Base-by-base conservation (phyloP, 768 basidiomycete genomes). In the Agaricus subrufescens region DNA sequence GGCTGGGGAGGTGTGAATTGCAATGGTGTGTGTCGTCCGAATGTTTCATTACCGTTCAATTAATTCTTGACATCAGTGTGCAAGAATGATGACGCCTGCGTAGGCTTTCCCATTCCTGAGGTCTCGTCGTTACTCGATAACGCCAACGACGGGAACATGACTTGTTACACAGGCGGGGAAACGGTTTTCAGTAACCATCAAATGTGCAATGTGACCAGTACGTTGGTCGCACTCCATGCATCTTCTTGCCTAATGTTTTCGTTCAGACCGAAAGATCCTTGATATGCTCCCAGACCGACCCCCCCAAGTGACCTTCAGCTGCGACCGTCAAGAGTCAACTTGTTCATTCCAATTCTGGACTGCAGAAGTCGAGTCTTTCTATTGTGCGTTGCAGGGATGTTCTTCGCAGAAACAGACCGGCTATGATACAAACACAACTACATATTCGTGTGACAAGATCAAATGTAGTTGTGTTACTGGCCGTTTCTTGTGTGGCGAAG, bases 321-420 rank as follows among this genome's bases (percentile, higher is more conserved):
- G 97, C 73, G 85, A 91, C 56, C 80, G 73, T 19, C 57, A 66
- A 1, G 73, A 78, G 11, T 72, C 73, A 3, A 82, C 83, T 0
- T 99, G 97, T 67, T 83, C 85, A 25, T 99, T 99, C 79, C 95
- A 99, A 71, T 99, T 99, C 74, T 99, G 97, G 97, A 92, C 94
- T 8, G 94, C 89, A 5, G 78, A 90, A 63, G 81, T 93, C 54
- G 96, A 99, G 68, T 95, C 93, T 0, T 98, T 99, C 71, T 98
- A 97, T 71, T 99, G 97, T 71, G 83, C 83, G 9, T 78, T 99
- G 52, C 78, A 89, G 43, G 67, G 80, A 15, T 98, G 97, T 66
- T 68, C 65, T 3, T 83, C 83, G 5, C 65, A 75, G 37, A 65
- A 57, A 1, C 67, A 68, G 27, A 63, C 73, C 1, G 84, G 80